Base-by-base conservation (phyloP, 805 yeast genomes). In the Pichia membranifaciens region DNA sequence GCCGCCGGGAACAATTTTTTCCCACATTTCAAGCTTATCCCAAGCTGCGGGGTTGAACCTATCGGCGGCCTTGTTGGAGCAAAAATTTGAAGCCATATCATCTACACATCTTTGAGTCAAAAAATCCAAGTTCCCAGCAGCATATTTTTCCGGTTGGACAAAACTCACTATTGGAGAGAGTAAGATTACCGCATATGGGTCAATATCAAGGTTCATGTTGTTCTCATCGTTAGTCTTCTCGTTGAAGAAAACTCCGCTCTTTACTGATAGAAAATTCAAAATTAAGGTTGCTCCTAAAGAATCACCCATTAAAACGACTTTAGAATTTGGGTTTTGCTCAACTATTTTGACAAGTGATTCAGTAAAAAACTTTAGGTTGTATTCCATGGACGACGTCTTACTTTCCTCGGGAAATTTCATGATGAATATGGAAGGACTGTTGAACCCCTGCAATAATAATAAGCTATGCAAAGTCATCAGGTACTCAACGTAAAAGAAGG, bases 271-370 rank as follows among this genome's bases (percentile, higher is more conserved):
- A 44, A 71, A 54, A 12, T 70, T 55, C 41, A 74, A 50, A 3
- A 64, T 60, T 34, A 73, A 50, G n/a, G 70, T 71, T 0, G 74
- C 79, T 1, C 82, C 81, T 4, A 68, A 58, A 0, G 79, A 74
- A 44, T 76, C 79, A 0, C 81, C 81, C 42, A 65, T 55, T 4
- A 73, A 39, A 3, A 72, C 58, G 2, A 61, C 40, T 21, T 61
- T 61, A 1, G 74, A 58, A 0, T 48, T 42, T 0, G 66, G 66
- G 39, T 55, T 45, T n/a, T 23, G 13, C 13, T 28, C 32, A 8
- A 17, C 16, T 8, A 52, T 13, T 16, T 39, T 16, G 2, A 23
- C 20, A 39, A 40, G 47, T 3, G 35, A 17, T 16, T 48, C 41
- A 10, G 34, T 33, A 10, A 54, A 33, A 1, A 21, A 4, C 5